phyloP scores from a whole-genome alignment of 2,329 filamentous ascomycete genomes.

The Trichoderma breve region DNA sequence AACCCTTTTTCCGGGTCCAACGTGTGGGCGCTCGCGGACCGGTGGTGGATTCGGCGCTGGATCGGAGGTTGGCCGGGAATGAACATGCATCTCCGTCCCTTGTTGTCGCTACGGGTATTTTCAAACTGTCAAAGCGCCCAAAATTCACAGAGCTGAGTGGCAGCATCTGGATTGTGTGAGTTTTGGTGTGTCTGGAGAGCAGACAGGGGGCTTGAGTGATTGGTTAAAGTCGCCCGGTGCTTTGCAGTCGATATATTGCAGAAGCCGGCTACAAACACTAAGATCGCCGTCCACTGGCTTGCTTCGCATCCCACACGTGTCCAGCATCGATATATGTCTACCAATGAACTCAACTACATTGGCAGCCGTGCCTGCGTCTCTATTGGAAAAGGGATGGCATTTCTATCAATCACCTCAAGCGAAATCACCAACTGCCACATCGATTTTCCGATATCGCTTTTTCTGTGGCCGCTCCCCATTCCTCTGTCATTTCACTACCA shows the following conservation, averaged over 20 bases:
- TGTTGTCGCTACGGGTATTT: neutral
- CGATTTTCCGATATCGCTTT: conserved; percentile 12
- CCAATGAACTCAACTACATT: neutral
- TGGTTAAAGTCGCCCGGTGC: neutral
- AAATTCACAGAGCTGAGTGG: neutral
- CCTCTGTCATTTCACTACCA: neutral
- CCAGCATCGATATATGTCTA: neutral
- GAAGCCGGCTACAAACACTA: neutral
- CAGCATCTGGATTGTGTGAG: neutral
- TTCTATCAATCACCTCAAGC: neutral
- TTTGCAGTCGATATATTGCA: neutral
- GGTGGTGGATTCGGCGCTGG: conserved; percentile 20
- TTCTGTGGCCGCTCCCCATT: neutral
- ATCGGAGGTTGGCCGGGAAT: conserved; percentile 23
- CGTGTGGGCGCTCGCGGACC: neutral
- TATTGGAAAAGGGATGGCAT: neutral
- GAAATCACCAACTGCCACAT: neutral
- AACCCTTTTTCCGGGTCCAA: conserved; percentile 7
- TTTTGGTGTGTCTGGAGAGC: neutral
- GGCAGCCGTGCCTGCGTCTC: neutral
- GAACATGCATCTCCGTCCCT: conserved; percentile 6
- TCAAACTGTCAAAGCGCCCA: neutral
- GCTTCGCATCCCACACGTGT: neutral
- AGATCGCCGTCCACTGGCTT: conserved; percentile 2
- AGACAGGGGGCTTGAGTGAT: neutral